Evolutionary conservation across 1,284 basidiomycete species (phyloP), one percentile per base, ranked within the genome.

Genomic region (Laetiporus sulphureus): DNA sequence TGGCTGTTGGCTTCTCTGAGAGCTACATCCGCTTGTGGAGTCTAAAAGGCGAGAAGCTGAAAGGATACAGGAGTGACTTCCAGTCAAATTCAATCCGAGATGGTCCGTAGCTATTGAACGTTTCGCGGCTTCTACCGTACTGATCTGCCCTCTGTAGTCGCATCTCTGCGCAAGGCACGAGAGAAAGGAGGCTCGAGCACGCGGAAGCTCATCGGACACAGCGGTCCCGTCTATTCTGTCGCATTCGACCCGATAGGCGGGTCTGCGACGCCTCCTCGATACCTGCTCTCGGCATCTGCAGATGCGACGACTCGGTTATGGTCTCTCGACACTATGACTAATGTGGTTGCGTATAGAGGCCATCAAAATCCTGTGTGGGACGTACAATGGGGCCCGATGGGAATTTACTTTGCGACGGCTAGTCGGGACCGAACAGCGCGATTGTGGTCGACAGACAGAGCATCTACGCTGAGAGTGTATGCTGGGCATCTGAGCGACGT

Each of bases 281-380:
- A 92, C 57, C 76, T 99, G 4, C 73, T 99, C 19, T 96, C 93
- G 18, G 79, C 85, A 2, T 96, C 92, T n/a, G 91, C 93, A 38
- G 96, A 99, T 61, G 79, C 88, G 1, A 96, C 94, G 0, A 72
- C 86, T 21, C 81, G 96, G 12, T 65, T 99, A 15, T 99, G 96
- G 96, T 95, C 91, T 10, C 70, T 98, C 61, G 93, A 99, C 55
- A 97, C 95, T 1, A 85, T 91, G 72, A 79, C 87, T 18, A 96
- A 96, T 52, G 69, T 99, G 6, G 93, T 94, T 4, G 91, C 87
- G 5, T 99, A 95, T 62, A 78, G 93, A 16, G 96, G 96, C 0
- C 96, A 99, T 58, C 86, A 95, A 59, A 94, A 96, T 61, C 94
- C 96, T 0, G 84, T 99, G 1, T 99, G 96, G 96, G 94, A 98